These are phyloP conservation scores for Tolypocladium capitatum DNA, from an alignment of 2,329 filamentous ascomycete genomes.

Conservation along the genomic window DNA sequence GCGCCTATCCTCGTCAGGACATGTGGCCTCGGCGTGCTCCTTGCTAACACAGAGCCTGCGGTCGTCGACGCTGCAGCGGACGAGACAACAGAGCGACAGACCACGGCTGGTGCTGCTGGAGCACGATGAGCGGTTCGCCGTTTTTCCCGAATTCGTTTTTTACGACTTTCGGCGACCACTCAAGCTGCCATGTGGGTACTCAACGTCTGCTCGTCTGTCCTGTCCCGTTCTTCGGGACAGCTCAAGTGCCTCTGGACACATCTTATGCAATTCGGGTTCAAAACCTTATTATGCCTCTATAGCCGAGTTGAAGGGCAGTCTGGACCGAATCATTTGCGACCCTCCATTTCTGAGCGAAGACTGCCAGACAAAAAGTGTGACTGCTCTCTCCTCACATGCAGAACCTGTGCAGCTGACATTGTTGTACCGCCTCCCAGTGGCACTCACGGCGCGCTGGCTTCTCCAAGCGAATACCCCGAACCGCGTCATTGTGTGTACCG, in stretches of 20 bases:
- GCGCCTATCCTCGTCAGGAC: not conserved
- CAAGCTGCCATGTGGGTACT: slow-evolving; percentile 41
- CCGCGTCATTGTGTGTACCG: slow-evolving; percentile 56
- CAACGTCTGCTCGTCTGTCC: not conserved
- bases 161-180: slow-evolving; percentile 64
- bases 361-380: slow-evolving; percentile 61
- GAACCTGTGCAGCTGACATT: not conserved
- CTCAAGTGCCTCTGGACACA: not conserved
- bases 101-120: slow-evolving; percentile 58
- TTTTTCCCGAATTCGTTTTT: slow-evolving; percentile 60
- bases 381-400: not conserved
- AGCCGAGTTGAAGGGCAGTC: slow-evolving; percentile 45
- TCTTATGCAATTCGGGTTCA: not conserved
- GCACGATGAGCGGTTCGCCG: slow-evolving; percentile 57
- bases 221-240: not conserved
- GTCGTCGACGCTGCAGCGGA: slow-evolving; percentile 3
- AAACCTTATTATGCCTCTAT: not conserved
- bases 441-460: slow-evolving; percentile 64
- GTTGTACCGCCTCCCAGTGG: slow-evolving; percentile 32
- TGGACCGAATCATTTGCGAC: slow-evolving; percentile 61
- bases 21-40: not conserved
- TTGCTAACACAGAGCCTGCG: not conserved
- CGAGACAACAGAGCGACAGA: slow-evolving; percentile 10
- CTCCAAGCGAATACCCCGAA: slow-evolving; percentile 25
- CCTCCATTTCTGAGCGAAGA: slow-evolving; percentile 71